Base-by-base conservation (phyloP, 306 rosid genomes). In the Astragalus glycyphyllos region DNA sequence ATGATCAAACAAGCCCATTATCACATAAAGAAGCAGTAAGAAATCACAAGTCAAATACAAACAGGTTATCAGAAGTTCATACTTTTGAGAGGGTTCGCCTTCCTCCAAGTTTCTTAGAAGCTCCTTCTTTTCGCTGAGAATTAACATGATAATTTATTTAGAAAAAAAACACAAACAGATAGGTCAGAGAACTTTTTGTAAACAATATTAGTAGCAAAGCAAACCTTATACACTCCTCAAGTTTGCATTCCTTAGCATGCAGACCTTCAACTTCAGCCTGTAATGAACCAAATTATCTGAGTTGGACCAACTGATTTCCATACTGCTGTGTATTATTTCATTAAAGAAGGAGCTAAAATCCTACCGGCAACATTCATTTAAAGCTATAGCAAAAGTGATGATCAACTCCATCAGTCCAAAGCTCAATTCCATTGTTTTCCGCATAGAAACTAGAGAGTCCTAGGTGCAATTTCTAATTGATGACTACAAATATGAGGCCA, bases 221-320 rank as follows among this genome's bases (percentile, higher is more conserved):
- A 57, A 68, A 92, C 98, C 92, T 82, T 86, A 92, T 88, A 16
- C 69, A 71, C 44, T 84, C 88, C 34, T 90, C 95, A 59, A 92
- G 85, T 72, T 65, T 76, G 69, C 48, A 75, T 72, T 92, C 98
- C 58, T 84, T 82, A 12, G 75, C 86, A 75, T 59, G 77, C 61
- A 87, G 77, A 70, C 76, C 80, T 65, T 66, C 86, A 81, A 86
- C 88, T 76, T 88, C 98, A 77, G 79, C 88, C 98, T 92, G 90
- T 47, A 80, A 83, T 16, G 66, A 80, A 60, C 26, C 76, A 66
- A 80, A 79, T 20, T 31, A 42, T 60, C 29, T 56, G 69, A 68
- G 79, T 64, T 65, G 44, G 51, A 74, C 59, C 16, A 61, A 75
- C 71, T 60, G 20, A 58, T 55, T 76, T 49, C 58, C 12, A 32